Base-by-base conservation (phyloP, 257 asterid species). In the Forsythia viridissima region DNA sequence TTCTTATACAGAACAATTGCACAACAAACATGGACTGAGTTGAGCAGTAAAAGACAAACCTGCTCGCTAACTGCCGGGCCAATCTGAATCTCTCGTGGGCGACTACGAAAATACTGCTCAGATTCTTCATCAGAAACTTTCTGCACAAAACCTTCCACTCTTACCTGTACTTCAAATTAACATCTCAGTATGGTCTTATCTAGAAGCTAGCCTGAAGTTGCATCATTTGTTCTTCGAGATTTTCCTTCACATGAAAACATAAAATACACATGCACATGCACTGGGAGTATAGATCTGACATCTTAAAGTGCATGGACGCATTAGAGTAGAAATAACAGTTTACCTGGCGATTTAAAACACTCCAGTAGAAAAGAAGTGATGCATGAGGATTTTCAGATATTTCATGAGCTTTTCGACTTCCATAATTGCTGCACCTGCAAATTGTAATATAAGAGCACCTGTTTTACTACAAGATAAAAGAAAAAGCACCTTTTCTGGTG, bases 111-210 rank as follows among this genome's bases (percentile, higher is more conserved):
- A 82, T 84, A 88, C 34, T 80, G 84, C 70, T 84, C 87, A 82
- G 91, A 84, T 71, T 84, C 91, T 69, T 77, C 86, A 65, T 85
- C 91, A 43, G 91, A 82, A 24, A 88, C 89, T 74, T 85, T 88
- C 78, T 71, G 76, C 75, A 88, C 91, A 40, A 83, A 57, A n/a
- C 91, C 91, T 84, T 86, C 90, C 12, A 88, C 78, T 88, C 91
- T 84, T 48, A 88, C 89, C 91, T 88, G 76, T 63, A 78, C 65
- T 21, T 72, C 77, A 65, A 30, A 63, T 12, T 8, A 18, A 61
- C 52, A 38, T 74, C 18, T 75, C 63, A 34, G 46, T 12, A 16
- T 12, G 59, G 39, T 43, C 70, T 55, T 40, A 72, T 55, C 10
- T 36, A 78, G 78, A 70, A 70, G 59, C 71, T 42, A 71, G 37